Conservation (phyloP, 2,329 filamentous ascomycete genomes). For the Fusarium musae region DNA sequence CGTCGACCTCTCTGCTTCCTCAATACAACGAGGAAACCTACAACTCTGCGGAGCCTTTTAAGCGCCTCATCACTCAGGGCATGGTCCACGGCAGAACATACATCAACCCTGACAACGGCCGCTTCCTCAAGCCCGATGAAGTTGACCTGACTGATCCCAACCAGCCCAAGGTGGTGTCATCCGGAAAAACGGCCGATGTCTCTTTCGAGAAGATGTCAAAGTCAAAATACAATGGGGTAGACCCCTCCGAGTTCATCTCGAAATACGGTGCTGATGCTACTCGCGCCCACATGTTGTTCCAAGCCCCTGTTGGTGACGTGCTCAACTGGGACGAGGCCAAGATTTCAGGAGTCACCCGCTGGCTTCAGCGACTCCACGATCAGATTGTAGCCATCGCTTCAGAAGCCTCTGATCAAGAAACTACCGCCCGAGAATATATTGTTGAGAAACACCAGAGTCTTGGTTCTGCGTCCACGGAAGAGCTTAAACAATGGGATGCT, state of each 20-base stretch:
- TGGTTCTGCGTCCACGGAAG: slow-evolving; percentile 46
- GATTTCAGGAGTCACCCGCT: slow-evolving; percentile 83
- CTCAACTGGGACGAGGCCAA: slow-evolving; percentile 89
- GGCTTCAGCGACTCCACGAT: slow-evolving; percentile 76
- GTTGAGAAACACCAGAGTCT: slow-evolving; percentile 46
- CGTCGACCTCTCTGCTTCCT: slow-evolving; percentile 63
- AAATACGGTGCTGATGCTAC: slow-evolving; percentile 86
- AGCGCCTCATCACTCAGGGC: slow-evolving; percentile 84
- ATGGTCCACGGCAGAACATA: slow-evolving; percentile 94
- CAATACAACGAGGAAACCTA: slow-evolving; percentile 48
- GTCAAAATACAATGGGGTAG: slow-evolving; percentile 91
- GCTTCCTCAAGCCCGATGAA: slow-evolving; percentile 81
- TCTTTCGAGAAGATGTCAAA: slow-evolving; percentile 95
- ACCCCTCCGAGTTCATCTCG: slow-evolving; percentile 77
- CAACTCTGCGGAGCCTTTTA: slow-evolving; percentile 77
- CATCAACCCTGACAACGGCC: slow-evolving; percentile 77
- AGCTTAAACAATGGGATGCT: slow-evolving; percentile 56
- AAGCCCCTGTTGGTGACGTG: slow-evolving; percentile 84
- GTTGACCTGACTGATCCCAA: slow-evolving; percentile 70
- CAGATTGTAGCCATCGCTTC: slow-evolving; percentile 55
- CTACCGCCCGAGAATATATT: slow-evolving; percentile 52
- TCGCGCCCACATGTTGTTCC: slow-evolving; percentile 88
- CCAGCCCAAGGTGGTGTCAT: slow-evolving; percentile 70
- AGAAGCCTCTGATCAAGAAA: slow-evolving; percentile 1
- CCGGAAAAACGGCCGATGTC: slow-evolving; percentile 67